These are phyloP conservation scores for Emericellopsis atlantica DNA, from an alignment of 2,329 filamentous ascomycete genomes.

Conservation along the genomic window DNA sequence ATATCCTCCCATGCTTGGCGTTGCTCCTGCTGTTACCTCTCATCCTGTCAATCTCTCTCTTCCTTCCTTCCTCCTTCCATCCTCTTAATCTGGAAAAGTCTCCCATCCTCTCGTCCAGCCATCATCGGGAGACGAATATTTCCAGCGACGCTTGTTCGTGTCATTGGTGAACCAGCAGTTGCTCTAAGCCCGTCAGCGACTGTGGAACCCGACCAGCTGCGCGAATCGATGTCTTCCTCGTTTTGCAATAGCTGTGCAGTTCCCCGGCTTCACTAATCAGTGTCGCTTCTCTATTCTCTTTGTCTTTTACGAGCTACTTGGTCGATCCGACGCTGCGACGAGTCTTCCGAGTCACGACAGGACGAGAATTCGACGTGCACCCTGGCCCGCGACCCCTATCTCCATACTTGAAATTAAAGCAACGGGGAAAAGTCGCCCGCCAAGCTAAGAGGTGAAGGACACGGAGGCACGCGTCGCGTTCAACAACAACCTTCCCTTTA, in stretches of 20 bases:
- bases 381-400: no score
- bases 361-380: no score
- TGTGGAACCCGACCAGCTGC: neutral
- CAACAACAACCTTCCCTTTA: neutral
- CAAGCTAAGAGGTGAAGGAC: neutral
- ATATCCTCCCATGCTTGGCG: neutral
- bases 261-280: no score
- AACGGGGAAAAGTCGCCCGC: neutral
- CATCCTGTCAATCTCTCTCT: neutral
- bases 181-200: constrained; percentile 1
- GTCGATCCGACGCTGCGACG: no score
- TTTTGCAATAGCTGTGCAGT: no score
- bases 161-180: neutral
- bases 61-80: neutral
- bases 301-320: no score
- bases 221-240: constrained; percentile 15
- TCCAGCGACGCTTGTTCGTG: neutral
- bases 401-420: no score
- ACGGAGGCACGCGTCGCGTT: neutral
- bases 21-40: neutral
- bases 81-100: neutral
- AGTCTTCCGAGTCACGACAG: no score
- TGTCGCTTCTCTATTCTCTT: no score
- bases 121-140: neutral
- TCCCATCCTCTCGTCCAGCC: neutral